Conservation (phyloP, 352 stramenopile genomes). For the Phytophthora podocarpi region DNA sequence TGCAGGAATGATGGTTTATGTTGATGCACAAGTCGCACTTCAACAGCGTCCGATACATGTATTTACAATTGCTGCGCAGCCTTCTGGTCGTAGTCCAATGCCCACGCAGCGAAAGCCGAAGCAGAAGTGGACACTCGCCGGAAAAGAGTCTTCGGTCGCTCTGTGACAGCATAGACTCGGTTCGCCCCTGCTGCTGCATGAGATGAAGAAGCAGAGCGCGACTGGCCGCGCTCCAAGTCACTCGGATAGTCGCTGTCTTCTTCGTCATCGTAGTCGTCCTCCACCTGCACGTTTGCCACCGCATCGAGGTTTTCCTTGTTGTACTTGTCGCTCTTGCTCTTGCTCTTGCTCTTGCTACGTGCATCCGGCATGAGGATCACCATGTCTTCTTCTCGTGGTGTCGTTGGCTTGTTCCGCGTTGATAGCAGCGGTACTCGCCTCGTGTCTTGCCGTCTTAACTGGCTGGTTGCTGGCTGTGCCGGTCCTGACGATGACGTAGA, state of each 20-base stretch:
- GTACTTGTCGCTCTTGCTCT: constrained; percentile 17
- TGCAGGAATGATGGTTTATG: constrained; percentile 11
- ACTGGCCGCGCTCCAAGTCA: constrained; percentile 13
- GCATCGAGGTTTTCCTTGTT: constrained; percentile 24
- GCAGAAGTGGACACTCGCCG: constrained; percentile 32
- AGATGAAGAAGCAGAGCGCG: constrained; percentile 13
- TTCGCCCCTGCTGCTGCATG: constrained; percentile 8
- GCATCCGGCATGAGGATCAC: constrained; percentile 33
- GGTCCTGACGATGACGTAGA: constrained; percentile 6
- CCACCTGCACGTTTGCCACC: constrained; percentile 14
- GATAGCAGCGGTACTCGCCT: constrained; percentile 32
- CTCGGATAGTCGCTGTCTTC: constrained; percentile 22
- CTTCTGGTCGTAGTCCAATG: constrained; percentile 36
- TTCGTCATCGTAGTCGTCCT: constrained; percentile 32
- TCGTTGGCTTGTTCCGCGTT: constrained; percentile 18
- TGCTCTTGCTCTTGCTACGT: too few species aligned
- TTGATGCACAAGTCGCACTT: constrained; percentile 9
- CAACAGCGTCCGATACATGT: too few species aligned
- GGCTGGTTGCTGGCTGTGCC: background rate
- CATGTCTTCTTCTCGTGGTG: constrained; percentile 40
- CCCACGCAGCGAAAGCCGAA: constrained; percentile 33
- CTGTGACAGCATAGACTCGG: constrained; percentile 32
- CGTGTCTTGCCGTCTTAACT: constrained; percentile 28
- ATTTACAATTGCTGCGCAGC: constrained; percentile 17
- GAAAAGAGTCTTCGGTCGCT: constrained; percentile 32